Evolutionary conservation across 495 filamentous ascomycete species (phyloP).

Genomic region (Xylaria sp.): DNA sequence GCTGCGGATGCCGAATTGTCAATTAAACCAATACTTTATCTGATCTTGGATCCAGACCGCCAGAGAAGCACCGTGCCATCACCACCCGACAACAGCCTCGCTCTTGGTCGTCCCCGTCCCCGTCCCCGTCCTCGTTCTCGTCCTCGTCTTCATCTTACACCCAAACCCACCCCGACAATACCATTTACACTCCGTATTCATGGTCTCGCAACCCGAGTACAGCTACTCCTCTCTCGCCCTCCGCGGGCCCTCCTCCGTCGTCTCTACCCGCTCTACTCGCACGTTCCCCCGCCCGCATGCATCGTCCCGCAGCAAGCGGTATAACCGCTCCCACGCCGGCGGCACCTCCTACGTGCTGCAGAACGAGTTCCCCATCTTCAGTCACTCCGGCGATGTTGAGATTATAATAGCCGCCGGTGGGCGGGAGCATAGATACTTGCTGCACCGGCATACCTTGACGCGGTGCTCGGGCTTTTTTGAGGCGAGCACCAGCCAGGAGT

Average conservation of each 20-base stretch:
- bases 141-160: background rate
- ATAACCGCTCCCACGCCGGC: constrained; percentile 82
- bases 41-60: background rate
- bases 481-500: constrained; percentile 84
- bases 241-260: constrained; percentile 66
- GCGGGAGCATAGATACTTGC: constrained; percentile 80
- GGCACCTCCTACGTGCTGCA: constrained; percentile 72
- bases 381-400: constrained; percentile 89
- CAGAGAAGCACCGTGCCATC: background rate
- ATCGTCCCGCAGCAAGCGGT: constrained; percentile 66
- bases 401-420: constrained; percentile 74
- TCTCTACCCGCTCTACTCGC: constrained; percentile 49
- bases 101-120: constrained; percentile 5
- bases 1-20: background rate
- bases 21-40: too few species aligned
- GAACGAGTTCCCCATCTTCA: constrained; percentile 93
- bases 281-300: constrained; percentile 50
- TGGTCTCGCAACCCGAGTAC: constrained; percentile 78
- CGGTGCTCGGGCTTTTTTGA: constrained; percentile 95
- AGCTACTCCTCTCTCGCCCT: constrained; percentile 56
- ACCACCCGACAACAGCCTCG: constrained; percentile 18
- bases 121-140: background rate
- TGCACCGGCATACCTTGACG: constrained; percentile 82
- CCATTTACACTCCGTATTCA: constrained; percentile 46
- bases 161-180: constrained; percentile 7